These are phyloP conservation scores for Pleurotus pulmonarius DNA, from an alignment of 768 basidiomycete genomes.

Conservation along the genomic window DNA sequence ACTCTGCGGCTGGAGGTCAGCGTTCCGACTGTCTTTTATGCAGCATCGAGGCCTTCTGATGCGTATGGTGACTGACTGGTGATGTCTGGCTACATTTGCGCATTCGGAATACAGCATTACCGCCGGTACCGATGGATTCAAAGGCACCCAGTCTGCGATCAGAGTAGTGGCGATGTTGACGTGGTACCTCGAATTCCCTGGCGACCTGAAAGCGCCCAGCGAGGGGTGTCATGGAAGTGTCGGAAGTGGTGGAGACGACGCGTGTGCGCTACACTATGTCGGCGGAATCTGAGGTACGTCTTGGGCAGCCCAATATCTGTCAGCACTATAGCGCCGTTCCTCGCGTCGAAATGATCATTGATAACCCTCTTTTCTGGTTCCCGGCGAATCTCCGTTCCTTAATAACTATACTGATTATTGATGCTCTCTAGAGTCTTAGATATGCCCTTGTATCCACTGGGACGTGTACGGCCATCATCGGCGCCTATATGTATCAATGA, in stretches of 20 bases:
- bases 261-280: not conserved
- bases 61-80: too few species aligned
- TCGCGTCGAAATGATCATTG: not conserved
- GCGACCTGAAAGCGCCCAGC: not conserved
- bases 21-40: too few species aligned
- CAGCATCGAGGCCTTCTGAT: too few species aligned
- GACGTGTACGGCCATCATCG: conserved; percentile 10
- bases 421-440: not conserved
- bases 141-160: not conserved
- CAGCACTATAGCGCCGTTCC: not conserved
- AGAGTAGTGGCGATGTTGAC: conserved; percentile 1
- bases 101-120: too few species aligned
- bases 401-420: not conserved
- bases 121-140: too few species aligned
- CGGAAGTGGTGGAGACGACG: not conserved
- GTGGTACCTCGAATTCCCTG: not conserved
- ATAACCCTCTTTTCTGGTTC: not conserved
- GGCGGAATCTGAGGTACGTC: not conserved
- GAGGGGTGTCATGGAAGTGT: not conserved
- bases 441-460: conserved; percentile 9
- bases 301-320: not conserved
- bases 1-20: too few species aligned
- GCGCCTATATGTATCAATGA: conserved; percentile 11
- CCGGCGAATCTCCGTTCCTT: not conserved
- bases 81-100: too few species aligned